phyloP scores from a whole-genome alignment of 2,329 filamentous ascomycete genomes.

The Exserohilum turcica region DNA sequence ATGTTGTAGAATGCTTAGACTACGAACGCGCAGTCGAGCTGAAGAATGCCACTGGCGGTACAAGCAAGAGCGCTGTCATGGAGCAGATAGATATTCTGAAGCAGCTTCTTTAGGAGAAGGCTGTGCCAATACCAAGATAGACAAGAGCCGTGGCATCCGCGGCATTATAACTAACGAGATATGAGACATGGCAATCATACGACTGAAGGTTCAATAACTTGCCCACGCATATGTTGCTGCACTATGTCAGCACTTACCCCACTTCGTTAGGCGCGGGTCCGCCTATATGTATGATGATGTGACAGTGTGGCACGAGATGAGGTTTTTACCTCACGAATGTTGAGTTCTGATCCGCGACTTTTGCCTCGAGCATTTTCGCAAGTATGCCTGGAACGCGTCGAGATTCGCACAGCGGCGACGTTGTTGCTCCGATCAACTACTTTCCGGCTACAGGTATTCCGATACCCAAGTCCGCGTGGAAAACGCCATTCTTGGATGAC shows the following conservation, averaged over 20 bases:
- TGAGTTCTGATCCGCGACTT: not conserved
- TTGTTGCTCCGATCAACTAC: constrained; percentile 29
- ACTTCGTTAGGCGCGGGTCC: constrained; percentile 10
- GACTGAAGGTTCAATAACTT: not conserved
- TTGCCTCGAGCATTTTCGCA: not conserved
- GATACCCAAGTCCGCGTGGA: constrained; percentile 22
- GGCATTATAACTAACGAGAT: not conserved
- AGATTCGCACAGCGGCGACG: constrained; percentile 5
- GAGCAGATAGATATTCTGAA: constrained; percentile 66
- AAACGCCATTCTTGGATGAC: constrained; percentile 14
- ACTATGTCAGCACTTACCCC: constrained; percentile 1
- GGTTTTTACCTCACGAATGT: not conserved
- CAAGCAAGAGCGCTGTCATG: constrained; percentile 69
- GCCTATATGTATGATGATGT: not conserved
- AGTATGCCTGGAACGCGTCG: not conserved
- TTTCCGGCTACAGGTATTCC: constrained; percentile 19
- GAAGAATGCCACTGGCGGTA: constrained; percentile 76
- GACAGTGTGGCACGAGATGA: not conserved
- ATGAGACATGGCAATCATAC: constrained; percentile 4
- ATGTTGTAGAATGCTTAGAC: constrained; percentile 73
- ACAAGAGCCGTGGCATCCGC: not conserved
- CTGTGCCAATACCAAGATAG: not conserved
- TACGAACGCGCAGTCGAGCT: constrained; percentile 85
- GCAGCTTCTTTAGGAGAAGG: constrained; percentile 41
- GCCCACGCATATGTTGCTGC: not conserved